These are phyloP conservation scores for Silybum marianum DNA, from an alignment of 129 eudicot species.

Conservation along the genomic window DNA sequence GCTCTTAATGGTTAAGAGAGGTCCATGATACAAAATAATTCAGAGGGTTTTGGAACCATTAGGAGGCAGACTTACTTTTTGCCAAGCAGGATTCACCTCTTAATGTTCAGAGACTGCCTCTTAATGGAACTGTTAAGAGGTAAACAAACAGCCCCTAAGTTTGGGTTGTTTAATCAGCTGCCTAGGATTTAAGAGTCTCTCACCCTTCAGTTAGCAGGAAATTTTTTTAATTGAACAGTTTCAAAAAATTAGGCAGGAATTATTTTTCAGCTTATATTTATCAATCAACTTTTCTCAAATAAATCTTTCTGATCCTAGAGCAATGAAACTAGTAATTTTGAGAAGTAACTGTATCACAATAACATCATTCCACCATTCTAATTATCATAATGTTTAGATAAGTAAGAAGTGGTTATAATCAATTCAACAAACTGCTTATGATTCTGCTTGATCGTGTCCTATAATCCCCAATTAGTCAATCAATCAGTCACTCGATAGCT, in stretches of 20 bases:
- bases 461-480: neutral
- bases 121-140: too few relatives aligned
- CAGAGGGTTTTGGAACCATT: too few relatives aligned
- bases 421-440: neutral
- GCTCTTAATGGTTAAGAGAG: too few relatives aligned
- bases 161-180: neutral
- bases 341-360: neutral
- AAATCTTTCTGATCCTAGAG: neutral
- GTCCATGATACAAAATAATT: too few relatives aligned
- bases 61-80: too few relatives aligned
- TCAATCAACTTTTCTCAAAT: neutral
- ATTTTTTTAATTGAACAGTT: neutral
- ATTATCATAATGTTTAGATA: neutral
- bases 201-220: neutral
- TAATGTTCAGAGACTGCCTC: too few relatives aligned
- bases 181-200: neutral
- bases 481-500: neutral
- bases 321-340: neutral
- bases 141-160: neutral
- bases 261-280: neutral
- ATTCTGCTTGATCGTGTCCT: conserved; percentile 13
- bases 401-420: neutral
- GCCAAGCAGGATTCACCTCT: too few relatives aligned
- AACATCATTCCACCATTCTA: neutral
- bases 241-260: neutral